Conservation (phyloP, 2,329 filamentous ascomycete genomes). For the Colletotrichum phormii region DNA sequence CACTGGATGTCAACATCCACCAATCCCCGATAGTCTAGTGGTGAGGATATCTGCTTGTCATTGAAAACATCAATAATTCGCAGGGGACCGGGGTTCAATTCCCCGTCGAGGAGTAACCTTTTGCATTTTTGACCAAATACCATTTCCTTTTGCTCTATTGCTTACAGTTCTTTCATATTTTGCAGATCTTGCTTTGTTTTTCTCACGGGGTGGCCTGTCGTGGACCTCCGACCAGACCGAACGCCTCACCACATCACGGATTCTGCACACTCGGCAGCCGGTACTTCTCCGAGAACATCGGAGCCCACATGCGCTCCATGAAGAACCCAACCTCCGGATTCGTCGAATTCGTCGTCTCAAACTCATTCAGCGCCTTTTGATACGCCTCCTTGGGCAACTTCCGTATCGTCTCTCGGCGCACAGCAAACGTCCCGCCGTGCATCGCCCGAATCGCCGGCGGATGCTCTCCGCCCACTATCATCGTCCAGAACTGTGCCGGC, state of each 20-base stretch:
- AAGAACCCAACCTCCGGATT: constrained; percentile 38
- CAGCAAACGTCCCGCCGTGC: constrained; percentile 36
- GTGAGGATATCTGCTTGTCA: constrained; percentile 32
- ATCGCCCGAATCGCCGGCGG: constrained; percentile 35
- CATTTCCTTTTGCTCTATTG: background rate
- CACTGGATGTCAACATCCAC: background rate
- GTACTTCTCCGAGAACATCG: constrained; percentile 35
- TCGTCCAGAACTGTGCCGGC: constrained; percentile 31
- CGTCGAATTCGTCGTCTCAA: constrained; percentile 29
- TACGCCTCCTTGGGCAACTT: constrained; percentile 26
- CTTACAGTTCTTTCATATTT: background rate
- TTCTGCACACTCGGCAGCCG: constrained; percentile 8
- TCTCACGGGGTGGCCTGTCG: background rate
- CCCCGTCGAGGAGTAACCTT: constrained; percentile 12
- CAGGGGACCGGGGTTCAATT: constrained; percentile 8
- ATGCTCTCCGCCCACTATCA: constrained; percentile 21
- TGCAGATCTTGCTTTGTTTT: background rate
- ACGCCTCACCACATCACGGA: background rate
- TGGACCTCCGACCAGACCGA: background rate
- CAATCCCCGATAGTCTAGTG: constrained; percentile 24
- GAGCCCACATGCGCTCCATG: constrained; percentile 38
- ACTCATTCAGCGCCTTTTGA: constrained; percentile 25
- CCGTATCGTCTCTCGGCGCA: constrained; percentile 30
- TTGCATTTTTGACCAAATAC: background rate
- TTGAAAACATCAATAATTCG: background rate